Percentiles rank a stretch among this genome's conserved stretches.
Conservation (phyloP, 1,139 yeast species). For the Casaregolazyma suthepensis region DNA sequence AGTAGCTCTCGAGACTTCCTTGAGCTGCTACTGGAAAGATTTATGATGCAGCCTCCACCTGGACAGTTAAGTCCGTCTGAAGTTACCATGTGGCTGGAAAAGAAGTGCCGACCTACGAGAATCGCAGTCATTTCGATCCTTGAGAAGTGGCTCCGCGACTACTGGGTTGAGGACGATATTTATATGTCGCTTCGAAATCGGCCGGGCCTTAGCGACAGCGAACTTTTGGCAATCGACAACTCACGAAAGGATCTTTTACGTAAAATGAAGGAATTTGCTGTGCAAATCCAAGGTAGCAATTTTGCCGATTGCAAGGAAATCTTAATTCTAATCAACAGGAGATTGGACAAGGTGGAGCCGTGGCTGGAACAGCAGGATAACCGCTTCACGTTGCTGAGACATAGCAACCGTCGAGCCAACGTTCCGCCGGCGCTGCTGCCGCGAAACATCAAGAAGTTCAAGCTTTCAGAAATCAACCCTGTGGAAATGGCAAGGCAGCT, state of each 20-base stretch:
- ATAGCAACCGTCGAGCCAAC: slow-evolving; percentile 14
- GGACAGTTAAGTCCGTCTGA: slow-evolving; percentile 73
- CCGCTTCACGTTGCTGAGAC: slow-evolving; percentile 7
- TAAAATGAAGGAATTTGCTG: slow-evolving; percentile 54
- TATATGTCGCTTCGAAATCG: background rate
- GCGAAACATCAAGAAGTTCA: slow-evolving; percentile 22
- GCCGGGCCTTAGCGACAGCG: slow-evolving; percentile 18
- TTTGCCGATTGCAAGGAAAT: slow-evolving; percentile 38
- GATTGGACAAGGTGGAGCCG: slow-evolving; percentile 24
- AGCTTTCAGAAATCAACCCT: slow-evolving; percentile 55
- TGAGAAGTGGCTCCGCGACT: slow-evolving; percentile 63
- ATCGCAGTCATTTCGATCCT: slow-evolving; percentile 64
- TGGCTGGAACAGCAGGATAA: slow-evolving; percentile 22
- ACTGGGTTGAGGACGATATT: slow-evolving; percentile 62
- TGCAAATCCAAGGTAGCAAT: slow-evolving; percentile 41
- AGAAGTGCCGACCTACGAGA: slow-evolving; percentile 61
- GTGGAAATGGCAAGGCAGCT: slow-evolving; percentile 78
- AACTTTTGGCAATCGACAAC: slow-evolving; percentile 31
- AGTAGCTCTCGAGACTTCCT: slow-evolving; percentile 63
- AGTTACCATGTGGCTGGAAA: slow-evolving; percentile 71
- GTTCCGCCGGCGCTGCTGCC: slow-evolving; percentile 28
- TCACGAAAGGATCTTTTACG: slow-evolving; percentile 37
- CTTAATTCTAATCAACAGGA: slow-evolving; percentile 22
- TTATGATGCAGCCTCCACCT: slow-evolving; percentile 76
- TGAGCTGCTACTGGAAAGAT: slow-evolving; percentile 56